Percentiles rank a stretch among this genome's conserved stretches.
phyloP scores from a whole-genome alignment of 129 eudicot genomes.

The Escallonia rubra region DNA sequence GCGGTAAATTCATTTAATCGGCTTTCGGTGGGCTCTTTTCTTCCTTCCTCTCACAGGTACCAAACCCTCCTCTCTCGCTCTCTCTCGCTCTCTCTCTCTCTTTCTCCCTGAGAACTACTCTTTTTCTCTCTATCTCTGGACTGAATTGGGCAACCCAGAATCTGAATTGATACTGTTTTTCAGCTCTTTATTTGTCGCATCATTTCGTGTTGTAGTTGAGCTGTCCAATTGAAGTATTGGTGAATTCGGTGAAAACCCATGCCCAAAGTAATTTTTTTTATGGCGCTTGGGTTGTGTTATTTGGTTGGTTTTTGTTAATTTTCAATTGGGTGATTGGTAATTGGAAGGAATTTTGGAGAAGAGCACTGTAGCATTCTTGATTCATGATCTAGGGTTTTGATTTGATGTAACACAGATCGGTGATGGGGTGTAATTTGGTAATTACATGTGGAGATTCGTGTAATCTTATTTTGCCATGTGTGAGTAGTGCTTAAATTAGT shows the following conservation, averaged over 20 bases:
- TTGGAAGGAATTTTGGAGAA: background rate
- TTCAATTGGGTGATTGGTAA: background rate
- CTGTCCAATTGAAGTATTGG: no score
- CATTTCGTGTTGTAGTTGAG: no score
- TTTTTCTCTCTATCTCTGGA: no score
- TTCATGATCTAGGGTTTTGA: slow-evolving; percentile 44
- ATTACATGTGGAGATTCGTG: background rate
- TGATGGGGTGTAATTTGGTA: no score
- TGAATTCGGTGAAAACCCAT: no score
- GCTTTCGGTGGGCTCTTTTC: background rate
- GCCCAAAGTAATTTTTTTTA: no score
- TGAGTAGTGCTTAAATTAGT: background rate
- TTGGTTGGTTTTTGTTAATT: background rate
- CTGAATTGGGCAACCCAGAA: no score
- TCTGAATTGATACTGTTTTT: no score
- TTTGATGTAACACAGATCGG: background rate
- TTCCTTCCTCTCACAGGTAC: background rate
- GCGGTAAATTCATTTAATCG: background rate
- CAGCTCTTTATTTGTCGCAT: no score
- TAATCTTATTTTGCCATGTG: background rate
- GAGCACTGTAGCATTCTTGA: background rate
- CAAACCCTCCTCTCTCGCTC: background rate
- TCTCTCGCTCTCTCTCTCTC: background rate
- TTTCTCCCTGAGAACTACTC: no score
- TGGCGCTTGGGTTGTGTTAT: no score